Percentiles rank a stretch among this genome's conserved stretches.
These are phyloP conservation scores for Blastobotrys illinoisensis DNA, from an alignment of 1,139 yeast species.

Conservation along the genomic window DNA sequence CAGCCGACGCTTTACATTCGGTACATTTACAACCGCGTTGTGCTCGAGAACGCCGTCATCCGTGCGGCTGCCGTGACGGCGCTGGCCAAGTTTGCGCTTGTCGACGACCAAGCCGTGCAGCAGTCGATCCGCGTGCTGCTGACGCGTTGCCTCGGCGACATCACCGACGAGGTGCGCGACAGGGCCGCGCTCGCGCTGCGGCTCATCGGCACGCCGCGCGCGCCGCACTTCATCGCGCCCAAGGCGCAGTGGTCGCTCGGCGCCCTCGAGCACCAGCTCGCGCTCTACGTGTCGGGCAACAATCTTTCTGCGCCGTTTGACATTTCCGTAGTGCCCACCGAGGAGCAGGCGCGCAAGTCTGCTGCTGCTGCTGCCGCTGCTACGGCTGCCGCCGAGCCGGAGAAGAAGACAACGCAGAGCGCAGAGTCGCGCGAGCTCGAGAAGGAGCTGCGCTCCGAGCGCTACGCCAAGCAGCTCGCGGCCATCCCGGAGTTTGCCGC, in stretches of 20 bases:
- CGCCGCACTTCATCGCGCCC: conserved; percentile 55
- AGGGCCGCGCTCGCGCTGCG: conserved; percentile 85
- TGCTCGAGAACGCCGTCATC: conserved; percentile 88
- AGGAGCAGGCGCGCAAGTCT: conserved; percentile 53
- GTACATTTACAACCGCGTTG: conserved; percentile 94
- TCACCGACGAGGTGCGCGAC: conserved; percentile 96
- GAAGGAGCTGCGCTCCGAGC: conserved; percentile 42
- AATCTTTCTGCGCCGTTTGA: conserved; percentile 66
- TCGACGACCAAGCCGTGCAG: conserved; percentile 62
- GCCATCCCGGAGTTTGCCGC: conserved; percentile 62
- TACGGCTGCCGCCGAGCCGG: conserved; percentile 17
- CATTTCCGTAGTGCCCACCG: conserved; percentile 58
- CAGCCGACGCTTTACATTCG: conserved; percentile 90
- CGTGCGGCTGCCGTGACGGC: conserved; percentile 95
- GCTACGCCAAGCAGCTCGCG: conserved; percentile 60
- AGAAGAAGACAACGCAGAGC: conserved; percentile 13
- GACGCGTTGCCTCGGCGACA: conserved; percentile 79
- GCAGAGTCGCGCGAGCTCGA: conserved; percentile 43
- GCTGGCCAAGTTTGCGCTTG: conserved; percentile 81
- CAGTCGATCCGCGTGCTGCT: conserved; percentile 70
- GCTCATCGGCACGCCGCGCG: conserved; percentile 49
- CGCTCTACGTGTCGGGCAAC: conserved; percentile 62
- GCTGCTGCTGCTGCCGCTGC: conserved; percentile 24
- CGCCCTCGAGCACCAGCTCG: conserved; percentile 70
- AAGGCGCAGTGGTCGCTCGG: conserved; percentile 66